Evolutionary conservation across 768 basidiomycete species (phyloP), one percentile per base, ranked within the genome.

Genomic region (Suillus subalutaceus): DNA sequence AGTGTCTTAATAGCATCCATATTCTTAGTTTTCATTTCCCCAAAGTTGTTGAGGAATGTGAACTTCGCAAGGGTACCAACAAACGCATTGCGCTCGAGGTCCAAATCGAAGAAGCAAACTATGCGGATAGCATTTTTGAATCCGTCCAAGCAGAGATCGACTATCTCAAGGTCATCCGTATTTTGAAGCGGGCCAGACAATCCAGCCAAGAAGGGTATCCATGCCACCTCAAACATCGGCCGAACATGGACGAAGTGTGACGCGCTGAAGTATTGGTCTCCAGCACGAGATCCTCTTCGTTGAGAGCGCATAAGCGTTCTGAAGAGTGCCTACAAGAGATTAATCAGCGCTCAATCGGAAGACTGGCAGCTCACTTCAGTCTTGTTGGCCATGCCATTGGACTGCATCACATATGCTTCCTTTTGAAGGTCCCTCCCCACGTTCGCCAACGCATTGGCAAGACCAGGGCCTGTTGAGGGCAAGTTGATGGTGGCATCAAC

Each of bases 221-320:
- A 99, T 26, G 95, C 96, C 8, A 98, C 96, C 78, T 99, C 97
- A 72, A 99, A 97, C 97, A 99, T 99, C 23, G 97, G 97, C 44
- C 90, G 87, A 67, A 99, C 97, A 75, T 99, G 97, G 65, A 98
- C 88, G 68, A 96, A 94, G 73, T 98, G 93, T 0, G 94, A 97
- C 1, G 97, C 97, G 68, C 93, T 94, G 80, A 96, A 97, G 80
- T 95, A 99, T 68, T 97, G 93, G 68, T 97, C 94, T 32, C 83
- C 86, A 6, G 81, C 78, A 76, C 88, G 92, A 9, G 89, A 86
- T 30, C 90, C 88, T 71, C 91, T 93, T n/a, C 93, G 88, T 74
- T 98, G 96, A 35, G 94, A 87, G 40, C 92, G 89, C 84, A 95
- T 92, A 84, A 99, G 86, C 0, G 95, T 96, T 71, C 86, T 89